phyloP scores from a whole-genome alignment of 108 stramenopile genomes.

The Nitzschia palea region DNA sequence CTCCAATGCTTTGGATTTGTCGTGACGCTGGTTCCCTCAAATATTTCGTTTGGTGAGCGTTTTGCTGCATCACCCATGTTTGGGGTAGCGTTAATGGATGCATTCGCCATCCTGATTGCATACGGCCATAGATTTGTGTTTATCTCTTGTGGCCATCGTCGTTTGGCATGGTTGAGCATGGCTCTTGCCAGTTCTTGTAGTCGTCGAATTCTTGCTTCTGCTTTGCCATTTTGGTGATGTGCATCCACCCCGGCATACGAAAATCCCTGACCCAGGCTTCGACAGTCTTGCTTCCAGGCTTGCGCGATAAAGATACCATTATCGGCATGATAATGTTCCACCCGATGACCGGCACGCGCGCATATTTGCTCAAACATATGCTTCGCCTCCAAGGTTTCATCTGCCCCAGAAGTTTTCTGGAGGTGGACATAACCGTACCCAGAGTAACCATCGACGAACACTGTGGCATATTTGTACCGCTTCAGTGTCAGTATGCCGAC shows the following conservation, averaged over 20 bases:
- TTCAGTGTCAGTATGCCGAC: conserved; percentile 28
- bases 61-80: neutral
- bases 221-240: conserved; percentile 53
- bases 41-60: conserved; percentile 19
- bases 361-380: conserved; percentile 37
- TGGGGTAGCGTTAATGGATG: conserved; percentile 23
- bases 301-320: conserved; percentile 54
- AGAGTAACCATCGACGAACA: conserved; percentile 42
- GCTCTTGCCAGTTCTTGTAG: conserved; percentile 51
- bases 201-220: conserved; percentile 39
- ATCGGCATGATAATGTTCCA: conserved; percentile 55
- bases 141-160: conserved; percentile 29
- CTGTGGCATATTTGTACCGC: conserved; percentile 35
- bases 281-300: conserved; percentile 15
- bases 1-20: conserved; percentile 15
- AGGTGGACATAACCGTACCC: conserved; percentile 33
- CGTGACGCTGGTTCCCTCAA: conserved; percentile 14
- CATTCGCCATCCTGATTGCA: conserved; percentile 37
- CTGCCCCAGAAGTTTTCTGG: conserved; percentile 23
- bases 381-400: conserved; percentile 44
- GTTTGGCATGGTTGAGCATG: conserved; percentile 44
- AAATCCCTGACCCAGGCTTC: conserved; percentile 24
- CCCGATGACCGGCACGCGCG: neutral
- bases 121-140: conserved; percentile 49
- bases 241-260: conserved; percentile 53